phyloP scores from a whole-genome alignment of 2,329 filamentous ascomycete species.

The Clarireedia monteithiana region DNA sequence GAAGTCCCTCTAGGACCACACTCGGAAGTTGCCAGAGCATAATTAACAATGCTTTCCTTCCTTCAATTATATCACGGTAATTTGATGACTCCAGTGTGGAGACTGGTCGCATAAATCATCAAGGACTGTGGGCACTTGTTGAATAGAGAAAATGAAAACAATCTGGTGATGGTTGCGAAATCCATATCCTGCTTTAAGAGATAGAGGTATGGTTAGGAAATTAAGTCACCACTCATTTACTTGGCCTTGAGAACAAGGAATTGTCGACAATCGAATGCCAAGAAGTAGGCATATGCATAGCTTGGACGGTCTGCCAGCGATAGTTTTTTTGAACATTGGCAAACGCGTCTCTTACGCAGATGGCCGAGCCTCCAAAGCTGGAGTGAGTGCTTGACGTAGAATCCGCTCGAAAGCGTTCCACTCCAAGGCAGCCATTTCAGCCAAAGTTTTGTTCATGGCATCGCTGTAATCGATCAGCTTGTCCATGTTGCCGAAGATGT shows the following conservation, averaged over 20 bases:
- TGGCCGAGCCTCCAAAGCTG: conserved; percentile 7
- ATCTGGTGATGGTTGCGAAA: not conserved
- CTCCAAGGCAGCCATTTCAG: conserved; percentile 38
- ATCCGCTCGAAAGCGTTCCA: conserved; percentile 42
- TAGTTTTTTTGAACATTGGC: not conserved
- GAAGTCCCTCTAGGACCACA: not conserved
- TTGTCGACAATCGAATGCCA: not conserved
- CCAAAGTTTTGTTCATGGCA: conserved; percentile 39
- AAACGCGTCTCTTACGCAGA: not conserved
- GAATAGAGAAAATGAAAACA: not conserved
- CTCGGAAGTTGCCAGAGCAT: not conserved
- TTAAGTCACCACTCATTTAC: too few species aligned
- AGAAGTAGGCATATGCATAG: not conserved
- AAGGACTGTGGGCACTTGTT: not conserved
- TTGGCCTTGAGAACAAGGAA: not conserved
- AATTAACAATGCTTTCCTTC: conserved; percentile 4
- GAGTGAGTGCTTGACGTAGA: conserved; percentile 30
- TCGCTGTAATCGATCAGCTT: conserved; percentile 37
- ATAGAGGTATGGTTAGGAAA: too few species aligned
- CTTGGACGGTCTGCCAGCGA: not conserved
- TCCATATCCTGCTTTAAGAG: too few species aligned
- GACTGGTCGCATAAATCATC: conserved; percentile 11
- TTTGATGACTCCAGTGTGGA: not conserved
- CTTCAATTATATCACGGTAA: conserved; percentile 5
- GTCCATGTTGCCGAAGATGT: conserved; percentile 35